Evolutionary conservation across 2,329 filamentous ascomycete genomes (phyloP).

Genomic region (Cryphonectria japonica): DNA sequence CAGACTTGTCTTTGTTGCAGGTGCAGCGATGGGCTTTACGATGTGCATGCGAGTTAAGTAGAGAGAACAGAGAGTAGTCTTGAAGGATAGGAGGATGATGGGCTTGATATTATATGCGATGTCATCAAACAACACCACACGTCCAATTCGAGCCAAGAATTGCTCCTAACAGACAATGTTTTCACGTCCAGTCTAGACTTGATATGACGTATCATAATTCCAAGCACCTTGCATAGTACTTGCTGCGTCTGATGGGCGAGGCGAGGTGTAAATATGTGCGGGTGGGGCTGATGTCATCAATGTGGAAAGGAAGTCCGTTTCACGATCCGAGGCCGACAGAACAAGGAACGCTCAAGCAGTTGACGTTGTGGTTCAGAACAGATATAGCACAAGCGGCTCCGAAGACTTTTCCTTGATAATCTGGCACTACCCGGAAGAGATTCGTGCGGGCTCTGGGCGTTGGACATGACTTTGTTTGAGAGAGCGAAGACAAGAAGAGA

Average conservation of each 20-base stretch:
- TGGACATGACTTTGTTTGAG: not conserved
- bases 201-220: not conserved
- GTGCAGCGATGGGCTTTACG: constrained; percentile 1
- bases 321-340: not conserved
- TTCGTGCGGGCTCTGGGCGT: not conserved
- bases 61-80: not conserved
- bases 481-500: not conserved
- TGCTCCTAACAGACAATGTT: not conserved
- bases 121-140: not conserved
- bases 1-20: not conserved
- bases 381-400: not conserved
- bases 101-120: not conserved
- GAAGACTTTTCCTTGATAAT: not conserved
- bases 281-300: not conserved
- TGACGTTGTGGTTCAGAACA: not conserved
- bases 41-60: not conserved
- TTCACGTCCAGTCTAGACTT: not conserved
- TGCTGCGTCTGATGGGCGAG: not conserved
- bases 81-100: not conserved
- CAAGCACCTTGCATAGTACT: not conserved
- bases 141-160: not conserved
- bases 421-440: not conserved
- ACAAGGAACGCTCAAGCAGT: not conserved
- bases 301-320: not conserved
- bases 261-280: not conserved